Conservation (phyloP, 305 asterid species). For the Plantago lanceolata region DNA sequence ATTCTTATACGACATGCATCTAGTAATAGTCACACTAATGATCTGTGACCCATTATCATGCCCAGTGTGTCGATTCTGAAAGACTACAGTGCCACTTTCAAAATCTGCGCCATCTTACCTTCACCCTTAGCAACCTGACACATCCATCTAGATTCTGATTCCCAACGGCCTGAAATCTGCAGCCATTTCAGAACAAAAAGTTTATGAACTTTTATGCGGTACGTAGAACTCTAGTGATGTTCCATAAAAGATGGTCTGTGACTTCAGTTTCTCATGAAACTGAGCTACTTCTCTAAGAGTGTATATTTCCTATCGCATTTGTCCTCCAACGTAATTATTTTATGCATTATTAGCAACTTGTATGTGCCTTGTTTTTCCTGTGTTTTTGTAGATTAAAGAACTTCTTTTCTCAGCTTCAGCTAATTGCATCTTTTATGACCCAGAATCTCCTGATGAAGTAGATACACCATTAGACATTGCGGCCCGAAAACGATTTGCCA, state of each 20-base stretch:
- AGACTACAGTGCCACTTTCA: too few species aligned
- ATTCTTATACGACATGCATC: too few species aligned
- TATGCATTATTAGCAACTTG: not conserved
- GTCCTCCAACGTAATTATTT: not conserved
- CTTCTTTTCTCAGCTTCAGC: constrained; percentile 11
- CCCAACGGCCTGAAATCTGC: too few species aligned
- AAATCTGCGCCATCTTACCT: too few species aligned
- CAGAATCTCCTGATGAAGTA: constrained; percentile 97
- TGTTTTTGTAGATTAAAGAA: not conserved
- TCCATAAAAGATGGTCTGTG: not conserved
- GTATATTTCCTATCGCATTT: not conserved
- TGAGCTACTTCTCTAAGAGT: too few species aligned
- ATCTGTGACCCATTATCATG: too few species aligned
- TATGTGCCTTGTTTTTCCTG: not conserved
- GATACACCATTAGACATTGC: constrained; percentile 82
- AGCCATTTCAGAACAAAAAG: too few species aligned
- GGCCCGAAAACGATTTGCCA: constrained; percentile 92
- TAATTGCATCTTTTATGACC: constrained; percentile 18
- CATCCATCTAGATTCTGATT: too few species aligned
- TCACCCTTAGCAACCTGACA: too few species aligned
- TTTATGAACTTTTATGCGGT: not conserved
- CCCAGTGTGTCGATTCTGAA: too few species aligned
- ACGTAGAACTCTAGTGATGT: not conserved
- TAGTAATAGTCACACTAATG: too few species aligned
- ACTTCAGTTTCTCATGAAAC: too few species aligned